Base-by-base conservation (phyloP, 192 early-diverging fungal species). In the Irineochytrium annulatum region DNA sequence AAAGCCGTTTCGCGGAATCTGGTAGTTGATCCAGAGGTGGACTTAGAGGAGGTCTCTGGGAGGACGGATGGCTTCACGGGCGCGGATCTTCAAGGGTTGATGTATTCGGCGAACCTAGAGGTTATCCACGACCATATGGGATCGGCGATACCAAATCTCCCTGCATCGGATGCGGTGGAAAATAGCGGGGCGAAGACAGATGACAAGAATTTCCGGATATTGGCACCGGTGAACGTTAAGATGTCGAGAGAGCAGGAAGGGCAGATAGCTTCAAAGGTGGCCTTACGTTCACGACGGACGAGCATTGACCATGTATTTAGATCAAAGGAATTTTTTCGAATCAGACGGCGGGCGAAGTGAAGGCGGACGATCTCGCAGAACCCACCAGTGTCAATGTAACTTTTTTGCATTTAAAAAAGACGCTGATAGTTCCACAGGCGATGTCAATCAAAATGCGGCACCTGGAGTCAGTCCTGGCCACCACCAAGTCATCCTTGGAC, bases 1-100 rank as follows among this genome's bases (percentile, higher is more conserved):
- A 39, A 67, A 20, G 83, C 86, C 19, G 79, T 95, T 1, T 81
- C 91, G 0, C 55, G 69, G 24, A 94, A 89, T 60, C 77, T 97
- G 67, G 67, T 69, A 13, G 68, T 94, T 19, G 79, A 63, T n/a
- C 58, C 62, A 1, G 60, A 70, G 29, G 71, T 95, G 6, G 82
- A 93, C 57, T 78, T 95, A 51, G 57, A 55, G 11, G 52, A 62
- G 1, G 73, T 86, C 52, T 90, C 92, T 3, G 63, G 70, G 37
- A 65, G 75, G 1, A 89, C 90, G 0, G 86, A 86, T 14, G 86
- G 87, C 11, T 88, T 88, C 55, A 83, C 92, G 0, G 94, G 96
- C 16, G 96, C 96, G 1, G 96, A 99, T 75, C 66, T 99, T 58
- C 96, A 97, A 74, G 93, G 89, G 0, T 77, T 99, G 24, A 64